These are phyloP conservation scores for Malus fusca DNA, from an alignment of 306 rosid genomes.

Conservation along the genomic window DNA sequence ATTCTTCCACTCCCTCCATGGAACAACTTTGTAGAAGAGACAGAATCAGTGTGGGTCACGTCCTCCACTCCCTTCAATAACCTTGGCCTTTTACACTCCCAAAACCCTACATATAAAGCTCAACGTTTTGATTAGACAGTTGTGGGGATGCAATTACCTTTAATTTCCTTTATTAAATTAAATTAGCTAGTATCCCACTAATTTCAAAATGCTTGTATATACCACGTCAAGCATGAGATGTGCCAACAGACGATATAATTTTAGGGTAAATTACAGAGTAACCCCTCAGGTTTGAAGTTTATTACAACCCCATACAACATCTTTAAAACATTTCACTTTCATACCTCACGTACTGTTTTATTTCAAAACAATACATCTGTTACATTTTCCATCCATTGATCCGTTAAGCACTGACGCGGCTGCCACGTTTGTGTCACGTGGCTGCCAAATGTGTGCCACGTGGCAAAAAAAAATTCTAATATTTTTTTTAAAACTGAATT, in stretches of 20 bases:
- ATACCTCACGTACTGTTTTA: no score
- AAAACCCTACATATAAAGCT: slow-evolving; percentile 17
- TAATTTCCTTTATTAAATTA: slow-evolving; percentile 19
- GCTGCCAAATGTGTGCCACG: no score
- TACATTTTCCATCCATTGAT: no score
- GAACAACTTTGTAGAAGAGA: slow-evolving; percentile 25
- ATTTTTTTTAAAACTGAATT: no score
- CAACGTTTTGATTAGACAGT: slow-evolving; percentile 45
- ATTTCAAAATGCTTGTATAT: background rate
- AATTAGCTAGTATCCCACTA: slow-evolving; percentile 9
- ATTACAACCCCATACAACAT: no score
- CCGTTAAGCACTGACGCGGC: no score
- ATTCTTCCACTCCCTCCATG: slow-evolving; percentile 27
- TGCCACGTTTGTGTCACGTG: no score
- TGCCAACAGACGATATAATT: slow-evolving; percentile 11
- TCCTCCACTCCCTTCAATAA: slow-evolving; percentile 25
- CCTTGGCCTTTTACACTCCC: background rate
- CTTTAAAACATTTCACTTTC: no score
- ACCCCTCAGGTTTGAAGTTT: no score
- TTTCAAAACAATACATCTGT: no score
- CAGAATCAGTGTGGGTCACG: slow-evolving; percentile 42
- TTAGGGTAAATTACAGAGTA: no score
- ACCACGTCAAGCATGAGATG: background rate
- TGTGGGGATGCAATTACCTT: slow-evolving; percentile 31
- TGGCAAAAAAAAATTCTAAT: no score